Percentiles rank a stretch among this genome's conserved stretches.
These are phyloP conservation scores for Cucurbita pepo DNA, from an alignment of 306 rosid species.

Conservation along the genomic window DNA sequence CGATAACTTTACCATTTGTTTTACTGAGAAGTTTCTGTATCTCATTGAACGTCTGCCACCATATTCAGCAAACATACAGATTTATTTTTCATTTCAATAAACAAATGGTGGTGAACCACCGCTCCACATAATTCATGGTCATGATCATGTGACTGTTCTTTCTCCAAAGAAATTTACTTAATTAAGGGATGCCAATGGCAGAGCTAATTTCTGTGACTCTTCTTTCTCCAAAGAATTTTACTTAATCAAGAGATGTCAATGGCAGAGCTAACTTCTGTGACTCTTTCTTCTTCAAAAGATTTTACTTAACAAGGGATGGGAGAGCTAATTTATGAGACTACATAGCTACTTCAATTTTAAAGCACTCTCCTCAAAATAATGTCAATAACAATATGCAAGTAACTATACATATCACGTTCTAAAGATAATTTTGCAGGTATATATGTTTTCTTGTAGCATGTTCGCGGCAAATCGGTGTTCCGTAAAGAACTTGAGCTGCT, in stretches of 20 bases:
- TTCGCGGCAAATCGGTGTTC: neutral
- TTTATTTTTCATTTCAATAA: neutral
- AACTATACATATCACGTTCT: neutral
- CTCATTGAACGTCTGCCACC: constrained; percentile 75
- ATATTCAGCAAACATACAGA: constrained; percentile 13
- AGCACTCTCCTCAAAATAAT: neutral
- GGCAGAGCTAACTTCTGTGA: neutral
- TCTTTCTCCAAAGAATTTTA: neutral
- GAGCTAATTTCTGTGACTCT: neutral
- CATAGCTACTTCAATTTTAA: neutral
- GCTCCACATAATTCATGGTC: neutral
- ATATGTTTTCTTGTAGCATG: neutral
- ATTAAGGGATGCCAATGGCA: neutral
- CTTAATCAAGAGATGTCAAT: neutral
- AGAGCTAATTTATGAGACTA: neutral
- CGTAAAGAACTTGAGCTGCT: neutral
- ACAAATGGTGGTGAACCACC: neutral
- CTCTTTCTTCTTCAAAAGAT: constrained; percentile 2
- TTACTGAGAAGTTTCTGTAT: constrained; percentile 72
- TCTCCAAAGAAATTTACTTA: neutral
- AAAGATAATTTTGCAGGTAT: neutral
- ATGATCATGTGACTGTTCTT: neutral
- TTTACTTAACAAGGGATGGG: neutral
- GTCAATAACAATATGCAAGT: neutral
- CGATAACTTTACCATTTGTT: constrained; percentile 84